phyloP scores from a whole-genome alignment of 176 grass and related monocot genomes.

The Triticum turgidum region DNA sequence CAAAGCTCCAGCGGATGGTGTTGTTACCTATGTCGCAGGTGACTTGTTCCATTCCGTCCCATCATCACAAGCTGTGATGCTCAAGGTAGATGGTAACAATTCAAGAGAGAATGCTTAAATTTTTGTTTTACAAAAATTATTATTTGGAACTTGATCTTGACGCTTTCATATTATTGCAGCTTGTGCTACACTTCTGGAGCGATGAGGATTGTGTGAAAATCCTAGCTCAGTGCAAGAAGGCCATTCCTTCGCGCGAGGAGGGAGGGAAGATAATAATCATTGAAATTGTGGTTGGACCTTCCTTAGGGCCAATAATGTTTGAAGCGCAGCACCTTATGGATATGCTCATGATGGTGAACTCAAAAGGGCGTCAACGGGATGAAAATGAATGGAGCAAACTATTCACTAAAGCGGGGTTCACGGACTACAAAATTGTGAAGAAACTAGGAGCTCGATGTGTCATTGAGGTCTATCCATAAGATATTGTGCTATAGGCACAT shows the following conservation, averaged over 20 bases:
- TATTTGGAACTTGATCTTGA: too few relatives aligned
- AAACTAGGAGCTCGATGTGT: background rate
- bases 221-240: background rate
- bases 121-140: too few relatives aligned
- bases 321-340: conserved; percentile 7
- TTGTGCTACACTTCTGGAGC: conserved; percentile 16
- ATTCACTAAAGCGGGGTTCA: background rate
- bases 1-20: background rate
- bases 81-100: background rate
- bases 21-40: background rate
- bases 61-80: background rate
- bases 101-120: too few relatives aligned
- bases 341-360: conserved; percentile 12
- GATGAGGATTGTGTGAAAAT: background rate
- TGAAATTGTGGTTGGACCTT: background rate
- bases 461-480: conserved; percentile 6
- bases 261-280: conserved; percentile 6
- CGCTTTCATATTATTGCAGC: background rate
- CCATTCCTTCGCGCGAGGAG: background rate
- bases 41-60: background rate
- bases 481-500: background rate
- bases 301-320: background rate
- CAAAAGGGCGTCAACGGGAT: background rate
- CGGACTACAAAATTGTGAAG: conserved; percentile 14
- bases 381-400: background rate